phyloP scores from a whole-genome alignment of 352 stramenopile genomes.

The Globisporangium barbulae region DNA sequence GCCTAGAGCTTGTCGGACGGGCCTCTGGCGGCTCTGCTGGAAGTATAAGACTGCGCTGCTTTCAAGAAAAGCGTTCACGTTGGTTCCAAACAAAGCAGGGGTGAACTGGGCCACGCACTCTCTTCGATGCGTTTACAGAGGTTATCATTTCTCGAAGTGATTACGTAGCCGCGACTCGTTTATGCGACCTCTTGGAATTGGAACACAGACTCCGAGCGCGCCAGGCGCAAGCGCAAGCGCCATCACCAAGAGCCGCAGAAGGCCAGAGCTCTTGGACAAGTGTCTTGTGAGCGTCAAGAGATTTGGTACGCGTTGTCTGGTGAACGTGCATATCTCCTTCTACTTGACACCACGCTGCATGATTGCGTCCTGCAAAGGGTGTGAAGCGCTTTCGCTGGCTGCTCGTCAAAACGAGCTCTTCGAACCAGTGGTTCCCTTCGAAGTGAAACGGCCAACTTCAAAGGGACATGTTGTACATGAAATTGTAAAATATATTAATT shows the following conservation, averaged over 20 bases:
- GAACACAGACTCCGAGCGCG: neutral
- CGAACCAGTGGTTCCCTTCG: too few relatives aligned
- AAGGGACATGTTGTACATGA: neutral
- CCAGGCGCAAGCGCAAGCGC: too few relatives aligned
- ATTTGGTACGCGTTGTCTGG: too few relatives aligned
- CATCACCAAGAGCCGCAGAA: too few relatives aligned
- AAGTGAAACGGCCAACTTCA: neutral
- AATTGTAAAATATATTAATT: neutral
- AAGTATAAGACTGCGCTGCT: constrained; percentile 12
- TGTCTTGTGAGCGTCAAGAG: neutral
- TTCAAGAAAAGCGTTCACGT: constrained; percentile 8
- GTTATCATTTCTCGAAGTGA: constrained; percentile 2
- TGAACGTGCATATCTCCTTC: too few relatives aligned
- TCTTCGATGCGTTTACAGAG: neutral
- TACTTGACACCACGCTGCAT: too few relatives aligned
- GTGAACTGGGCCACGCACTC: neutral
- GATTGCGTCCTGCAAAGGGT: too few relatives aligned
- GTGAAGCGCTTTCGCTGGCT: too few relatives aligned
- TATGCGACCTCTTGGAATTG: neutral
- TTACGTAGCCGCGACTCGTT: constrained; percentile 10
- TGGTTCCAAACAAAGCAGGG: constrained; percentile 10
- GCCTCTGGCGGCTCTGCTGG: neutral
- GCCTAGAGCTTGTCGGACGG: neutral
- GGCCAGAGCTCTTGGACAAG: neutral
- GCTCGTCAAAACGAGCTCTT: too few relatives aligned